Evolutionary conservation across 345 rosid species (phyloP), one percentile per base, ranked within the genome.

Genomic region (Lepidium africanum): DNA sequence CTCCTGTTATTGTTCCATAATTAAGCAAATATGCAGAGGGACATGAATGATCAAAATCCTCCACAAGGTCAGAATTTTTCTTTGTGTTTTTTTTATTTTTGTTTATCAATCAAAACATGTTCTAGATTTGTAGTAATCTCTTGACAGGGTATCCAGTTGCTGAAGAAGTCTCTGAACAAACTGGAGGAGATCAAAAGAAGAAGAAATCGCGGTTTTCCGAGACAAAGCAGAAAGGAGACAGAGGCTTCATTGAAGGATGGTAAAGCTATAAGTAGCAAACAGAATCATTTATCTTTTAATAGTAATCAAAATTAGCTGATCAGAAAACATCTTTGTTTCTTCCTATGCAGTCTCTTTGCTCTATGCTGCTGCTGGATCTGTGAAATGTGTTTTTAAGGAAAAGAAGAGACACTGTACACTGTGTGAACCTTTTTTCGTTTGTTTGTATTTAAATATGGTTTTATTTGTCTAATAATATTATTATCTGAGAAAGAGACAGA

Each of bases 241-340:
- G 70, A 74, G 78, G 74, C 23, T 74, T 54, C 78, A 74, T 74
- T 38, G 78, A 67, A 74, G 73, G 78, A 74, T 74, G 78, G 78
- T 74, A 74, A 59, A 14, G 3, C 36, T 52, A 52, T 32, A 14
- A 37, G n/a, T 33, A 52, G 11, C 59, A 15, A 50, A 19, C 10
- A 19, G 21, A 43, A 32, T 52, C 40, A 12, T 19, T 45, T 52
- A 5, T 66, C 35, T 47, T 19, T 16, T 46, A 5, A 19, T 5
- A 9, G 13, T 41, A 48, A 21, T n/a, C 32, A 23, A 45, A 16
- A n/a, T 52, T 41, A 48, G 43, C 35, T 68, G 17, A 37, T 37
- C 9, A 21, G 39, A 27, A 43, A 59, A 57, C 33, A 59, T 13
- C 42, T 42, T 65, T 50, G 38, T 2, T 35, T 50, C 40, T 50